Evolutionary conservation across 352 stramenopile species (phyloP).

Genomic region (Phytophthora meadii): DNA sequence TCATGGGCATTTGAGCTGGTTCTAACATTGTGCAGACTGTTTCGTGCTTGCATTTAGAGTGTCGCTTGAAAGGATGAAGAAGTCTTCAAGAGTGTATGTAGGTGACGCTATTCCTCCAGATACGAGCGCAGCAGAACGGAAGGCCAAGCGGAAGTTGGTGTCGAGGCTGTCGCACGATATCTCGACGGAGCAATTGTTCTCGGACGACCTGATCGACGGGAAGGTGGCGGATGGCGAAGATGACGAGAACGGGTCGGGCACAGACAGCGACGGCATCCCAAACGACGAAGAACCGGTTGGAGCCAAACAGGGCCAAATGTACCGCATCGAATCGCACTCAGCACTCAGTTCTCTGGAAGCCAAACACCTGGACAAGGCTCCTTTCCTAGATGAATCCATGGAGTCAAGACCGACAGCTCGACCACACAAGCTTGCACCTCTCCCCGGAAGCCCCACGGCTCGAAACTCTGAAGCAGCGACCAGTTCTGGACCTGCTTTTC

Average conservation of each 20-base stretch:
- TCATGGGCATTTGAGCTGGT: not conserved
- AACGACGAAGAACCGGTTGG: not conserved
- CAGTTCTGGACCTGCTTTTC: slow-evolving; percentile 7
- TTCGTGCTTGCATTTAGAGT: slow-evolving; percentile 5
- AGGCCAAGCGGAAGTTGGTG: slow-evolving; percentile 25
- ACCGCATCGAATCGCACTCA: slow-evolving; percentile 76
- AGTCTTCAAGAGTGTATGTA: slow-evolving; percentile 33
- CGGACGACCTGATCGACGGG: slow-evolving; percentile 64
- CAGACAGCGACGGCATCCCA: slow-evolving; percentile 27
- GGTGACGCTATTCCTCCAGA: slow-evolving; percentile 7
- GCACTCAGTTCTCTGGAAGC: slow-evolving; percentile 59
- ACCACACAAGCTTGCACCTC: slow-evolving; percentile 37
- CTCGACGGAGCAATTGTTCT: slow-evolving; percentile 73
- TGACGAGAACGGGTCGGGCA: slow-evolving; percentile 47
- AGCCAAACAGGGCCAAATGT: slow-evolving; percentile 40
- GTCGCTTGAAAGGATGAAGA: slow-evolving; percentile 23
- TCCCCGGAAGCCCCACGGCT: slow-evolving; percentile 23
- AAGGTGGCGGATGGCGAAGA: slow-evolving; percentile 65
- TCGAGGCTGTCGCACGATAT: slow-evolving; percentile 64
- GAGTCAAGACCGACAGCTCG: slow-evolving; percentile 14
- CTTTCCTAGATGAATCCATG: slow-evolving; percentile 4
- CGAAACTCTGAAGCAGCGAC: slow-evolving; percentile 11
- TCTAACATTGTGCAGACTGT: slow-evolving; percentile 17
- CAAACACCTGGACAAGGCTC: slow-evolving; percentile 41
- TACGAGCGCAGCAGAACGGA: slow-evolving; percentile 18